phyloP scores from a whole-genome alignment of 2,329 filamentous ascomycete species.

The Ploettnerulaceae sp. region DNA sequence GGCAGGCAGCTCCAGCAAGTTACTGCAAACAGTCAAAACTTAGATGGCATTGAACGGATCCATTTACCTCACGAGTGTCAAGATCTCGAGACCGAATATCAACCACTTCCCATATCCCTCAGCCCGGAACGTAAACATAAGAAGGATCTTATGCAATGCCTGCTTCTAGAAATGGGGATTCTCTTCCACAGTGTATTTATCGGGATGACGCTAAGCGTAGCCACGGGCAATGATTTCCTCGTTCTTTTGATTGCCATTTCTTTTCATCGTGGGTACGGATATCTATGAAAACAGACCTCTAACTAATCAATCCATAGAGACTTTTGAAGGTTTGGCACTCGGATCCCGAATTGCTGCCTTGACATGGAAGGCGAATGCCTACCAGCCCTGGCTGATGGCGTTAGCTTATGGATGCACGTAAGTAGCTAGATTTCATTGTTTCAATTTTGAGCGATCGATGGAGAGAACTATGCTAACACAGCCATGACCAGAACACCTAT shows the following conservation, averaged over 20 bases:
- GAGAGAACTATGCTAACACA: neutral
- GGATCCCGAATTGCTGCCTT: slow-evolving; percentile 9
- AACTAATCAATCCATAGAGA: neutral
- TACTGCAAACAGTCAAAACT: neutral
- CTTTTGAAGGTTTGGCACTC: slow-evolving; percentile 9
- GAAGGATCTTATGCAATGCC: slow-evolving; percentile 8
- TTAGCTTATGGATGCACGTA: slow-evolving; percentile 11
- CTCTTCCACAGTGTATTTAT: slow-evolving; percentile 16
- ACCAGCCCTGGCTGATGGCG: slow-evolving; percentile 10
- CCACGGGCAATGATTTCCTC: slow-evolving; percentile 6
- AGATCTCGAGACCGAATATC: slow-evolving; percentile 29
- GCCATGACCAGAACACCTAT: slow-evolving; percentile 1
- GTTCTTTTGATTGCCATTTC: slow-evolving; percentile 9
- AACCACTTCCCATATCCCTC: slow-evolving; percentile 1
- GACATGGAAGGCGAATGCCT: slow-evolving; percentile 5
- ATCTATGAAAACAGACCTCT: too few species aligned
- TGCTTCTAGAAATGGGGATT: slow-evolving; percentile 35
- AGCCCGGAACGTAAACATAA: slow-evolving; percentile 47
- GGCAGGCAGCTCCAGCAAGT: slow-evolving; percentile 8
- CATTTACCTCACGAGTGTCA: neutral
- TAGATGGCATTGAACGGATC: slow-evolving; percentile 5
- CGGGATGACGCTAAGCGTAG: slow-evolving; percentile 9
- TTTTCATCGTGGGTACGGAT: slow-evolving; percentile 11
- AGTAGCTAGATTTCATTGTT: neutral
- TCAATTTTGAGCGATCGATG: neutral